These are phyloP conservation scores for Suillus weaverae DNA, from an alignment of 768 basidiomycete species.

Conservation along the genomic window DNA sequence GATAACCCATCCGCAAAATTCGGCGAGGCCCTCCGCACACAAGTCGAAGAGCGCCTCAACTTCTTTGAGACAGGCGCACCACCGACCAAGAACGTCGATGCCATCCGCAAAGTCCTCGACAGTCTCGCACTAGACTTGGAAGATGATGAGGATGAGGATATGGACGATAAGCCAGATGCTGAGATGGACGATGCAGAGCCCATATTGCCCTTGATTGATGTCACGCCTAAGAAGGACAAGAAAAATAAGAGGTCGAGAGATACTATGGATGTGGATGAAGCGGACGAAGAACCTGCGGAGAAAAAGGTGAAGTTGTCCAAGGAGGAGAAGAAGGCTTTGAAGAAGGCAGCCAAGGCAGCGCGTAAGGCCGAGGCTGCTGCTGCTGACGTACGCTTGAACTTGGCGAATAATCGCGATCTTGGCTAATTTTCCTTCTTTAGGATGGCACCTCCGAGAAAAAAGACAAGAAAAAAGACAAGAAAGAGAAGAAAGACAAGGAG, in stretches of 20 bases:
- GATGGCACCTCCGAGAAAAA: slow-evolving; percentile 38
- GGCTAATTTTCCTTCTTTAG: slow-evolving; percentile 20
- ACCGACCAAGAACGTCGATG: slow-evolving; percentile 88
- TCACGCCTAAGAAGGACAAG: slow-evolving; percentile 55
- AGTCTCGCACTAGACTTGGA: slow-evolving; percentile 69
- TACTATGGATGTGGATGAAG: slow-evolving; percentile 62
- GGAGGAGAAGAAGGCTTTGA: slow-evolving; percentile 84
- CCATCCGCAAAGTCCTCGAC: slow-evolving; percentile 87
- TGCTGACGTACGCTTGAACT: slow-evolving; percentile 37
- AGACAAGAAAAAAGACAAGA: slow-evolving; percentile 42
- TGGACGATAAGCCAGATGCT: slow-evolving; percentile 35
- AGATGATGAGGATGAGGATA: slow-evolving; percentile 54
- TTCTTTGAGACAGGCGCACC: slow-evolving; percentile 94
- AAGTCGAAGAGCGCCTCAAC: slow-evolving; percentile 92
- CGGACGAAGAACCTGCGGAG: slow-evolving; percentile 45
- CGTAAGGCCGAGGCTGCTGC: slow-evolving; percentile 46
- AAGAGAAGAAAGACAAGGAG: slow-evolving; percentile 47
- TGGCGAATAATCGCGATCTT: slow-evolving; percentile 5
- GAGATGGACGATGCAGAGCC: slow-evolving; percentile 48
- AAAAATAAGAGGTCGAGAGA: slow-evolving; percentile 71
- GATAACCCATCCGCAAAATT: slow-evolving; percentile 89
- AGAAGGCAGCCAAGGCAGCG: slow-evolving; percentile 72
- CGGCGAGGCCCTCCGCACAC: slow-evolving; percentile 88
- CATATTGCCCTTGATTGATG: slow-evolving; percentile 58
- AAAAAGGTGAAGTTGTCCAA: slow-evolving; percentile 81